These are phyloP conservation scores for Collybiopsis confluens DNA, from an alignment of 768 basidiomycete genomes.

Conservation along the genomic window DNA sequence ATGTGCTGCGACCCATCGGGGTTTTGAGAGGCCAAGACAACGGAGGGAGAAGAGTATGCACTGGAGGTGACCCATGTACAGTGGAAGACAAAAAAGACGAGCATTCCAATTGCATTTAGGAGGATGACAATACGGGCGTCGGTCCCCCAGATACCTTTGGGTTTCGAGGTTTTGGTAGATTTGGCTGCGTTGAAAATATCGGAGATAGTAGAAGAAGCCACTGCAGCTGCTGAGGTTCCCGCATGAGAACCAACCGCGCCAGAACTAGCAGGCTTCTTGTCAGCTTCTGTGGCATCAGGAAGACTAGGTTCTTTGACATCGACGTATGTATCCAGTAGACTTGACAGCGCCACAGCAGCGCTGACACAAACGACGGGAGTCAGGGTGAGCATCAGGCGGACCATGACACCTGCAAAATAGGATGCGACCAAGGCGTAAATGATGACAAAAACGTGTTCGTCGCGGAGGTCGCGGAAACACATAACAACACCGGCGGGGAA, in stretches of 20 bases:
- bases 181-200: constrained; percentile 39
- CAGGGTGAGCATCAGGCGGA: constrained; percentile 95
- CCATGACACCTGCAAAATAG: constrained; percentile 99
- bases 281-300: constrained; percentile 24
- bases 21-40: constrained; percentile 79
- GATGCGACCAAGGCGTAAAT: constrained; percentile 94
- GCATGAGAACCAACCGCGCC: constrained; percentile 24
- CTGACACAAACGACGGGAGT: constrained; percentile 96
- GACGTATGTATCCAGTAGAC: constrained; percentile 84
- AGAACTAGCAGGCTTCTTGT: constrained; percentile 61
- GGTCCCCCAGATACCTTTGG: constrained; percentile 73
- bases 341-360: constrained; percentile 86
- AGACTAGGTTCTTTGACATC: constrained; percentile 71
- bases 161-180: constrained; percentile 24
- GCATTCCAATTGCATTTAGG: constrained; percentile 69
- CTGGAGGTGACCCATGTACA: constrained; percentile 95
- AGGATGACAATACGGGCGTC: constrained; percentile 80
- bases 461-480: constrained; percentile 91
- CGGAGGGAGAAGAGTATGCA: constrained; percentile 97
- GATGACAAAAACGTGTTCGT: constrained; percentile 98
- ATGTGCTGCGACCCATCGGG: constrained; percentile 88
- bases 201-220: constrained; percentile 29
- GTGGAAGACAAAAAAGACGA: constrained; percentile 89
- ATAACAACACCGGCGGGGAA: constrained; percentile 96
- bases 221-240: constrained; percentile 19